Evolutionary conservation across 495 filamentous ascomycete genomes (phyloP), one percentile per base, ranked within the genome.

Genomic region (Penicillium paxilli): DNA sequence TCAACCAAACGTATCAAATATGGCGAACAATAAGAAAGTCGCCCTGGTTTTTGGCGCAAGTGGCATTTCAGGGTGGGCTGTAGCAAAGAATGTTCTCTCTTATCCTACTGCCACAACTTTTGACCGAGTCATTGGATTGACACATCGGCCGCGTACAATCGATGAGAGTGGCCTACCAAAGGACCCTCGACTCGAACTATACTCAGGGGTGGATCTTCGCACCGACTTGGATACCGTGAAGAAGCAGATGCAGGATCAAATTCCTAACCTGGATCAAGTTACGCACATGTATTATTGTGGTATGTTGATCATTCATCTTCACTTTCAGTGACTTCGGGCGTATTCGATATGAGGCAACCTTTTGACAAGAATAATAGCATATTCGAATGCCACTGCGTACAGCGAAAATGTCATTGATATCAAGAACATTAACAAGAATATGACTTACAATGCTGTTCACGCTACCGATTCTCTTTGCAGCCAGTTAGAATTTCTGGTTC

Each of bases 401-500:
- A 51, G 55, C 4, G 26, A 49, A 25, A 47, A 59, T 46, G 55
- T 65, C 25, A 55, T 61, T 47, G 55, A 17, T 7, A 60, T 60
- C 49, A 35, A 35, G 23, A 23, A 55, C 26, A 64, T 64, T 54
- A 64, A 64, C 44, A 48, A 56, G 3, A 21, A 17, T 17, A 64
- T 64, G 62, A 58, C 62, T 0, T 51, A 53, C 24, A 64, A 64
- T 30, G 62, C 62, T 17, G 57, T 64, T 5, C 58, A 61, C 32
- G 54, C 57, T 10, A 40, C 25, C 23, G 58, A 64, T 44, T 17
- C 22, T 19, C 57, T 74, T 9, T 69, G 64, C 55, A 63, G 60
- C 22, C 59, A 60, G 2, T 51, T 77, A n/a, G 49, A 63, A 20
- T 73, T 71, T 53, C 64, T 70, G 22, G 68, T 68, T 3, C 59